Base-by-base conservation (phyloP, 192 early-diverging fungal genomes). In the Coemansia asiatica region DNA sequence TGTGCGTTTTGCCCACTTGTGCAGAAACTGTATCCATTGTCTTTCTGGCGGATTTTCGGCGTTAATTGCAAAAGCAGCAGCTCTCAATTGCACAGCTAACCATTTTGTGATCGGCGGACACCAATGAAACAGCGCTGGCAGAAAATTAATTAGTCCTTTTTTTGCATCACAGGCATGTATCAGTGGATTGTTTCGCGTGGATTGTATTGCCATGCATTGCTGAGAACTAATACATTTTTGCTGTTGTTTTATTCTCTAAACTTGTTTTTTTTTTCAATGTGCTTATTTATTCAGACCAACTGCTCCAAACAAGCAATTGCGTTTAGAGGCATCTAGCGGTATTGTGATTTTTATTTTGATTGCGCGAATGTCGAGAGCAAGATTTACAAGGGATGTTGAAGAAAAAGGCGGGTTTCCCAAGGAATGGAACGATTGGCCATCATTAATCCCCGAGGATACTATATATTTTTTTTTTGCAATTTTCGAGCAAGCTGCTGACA, bases 281-380 rank as follows among this genome's bases (percentile, higher is more conserved):
- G 16, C 16, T 44, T 6, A 18, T 18, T 44, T 44, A 15, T 2
- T 3, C 40, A 44, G 40, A 8, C 16, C 13, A 8, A 44, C 40
- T 44, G 40, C 16, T 44, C 5, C 40, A 44, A 18, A 36, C 35
- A 44, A 44, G 16, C 16, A 13, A 15, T 10, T 18, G 40, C 40
- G 9, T 44, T 44, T 44, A 10, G 40, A 44, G 40, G 13, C 40
- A 13, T 44, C 16, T 44, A 8, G 9, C 23, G 49, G 19, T 7
- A n/a, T 25, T 51, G 2, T 5, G 16, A 56, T 18, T 29, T 56
- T 26, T 56, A 29, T 1, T 26, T 16, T 7, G 50, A 26, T 56
- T 56, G 54, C 54, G 54, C 54, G 26, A 56, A 31, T 29, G 18
- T 27, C 54, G 54, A 56, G 54, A 12, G n/a, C n/a, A n/a, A 29